Base-by-base conservation (phyloP, 345 rosid species). In the Kandelia obovata region DNA sequence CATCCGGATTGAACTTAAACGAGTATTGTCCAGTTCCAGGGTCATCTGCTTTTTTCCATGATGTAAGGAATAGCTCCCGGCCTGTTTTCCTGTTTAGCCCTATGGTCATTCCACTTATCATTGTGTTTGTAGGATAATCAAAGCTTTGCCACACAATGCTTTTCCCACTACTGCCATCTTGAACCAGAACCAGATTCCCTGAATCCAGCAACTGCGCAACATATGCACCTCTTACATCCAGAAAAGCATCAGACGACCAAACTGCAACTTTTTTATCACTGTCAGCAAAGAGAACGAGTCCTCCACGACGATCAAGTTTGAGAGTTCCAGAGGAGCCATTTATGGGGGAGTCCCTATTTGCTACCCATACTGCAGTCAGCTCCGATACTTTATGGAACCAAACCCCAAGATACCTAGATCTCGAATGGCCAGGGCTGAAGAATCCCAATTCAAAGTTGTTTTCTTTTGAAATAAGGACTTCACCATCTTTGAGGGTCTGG, bases 131-230 rank as follows among this genome's bases (percentile, higher is more conserved):
- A 0, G 81, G 86, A 26, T 68, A n/a, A 69, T 79, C 79, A 56
- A 79, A 82, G 64, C 79, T 82, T 53, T 82, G 80, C 82, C 83
- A 80, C 4, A 73, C 1, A 30, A 65, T 15, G 5, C 23, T 37
- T 23, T 60, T 52, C 7, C 49, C 0, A 5, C 0, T 53, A 3
- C 26, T 37, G 9, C 19, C 62, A 2, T 31, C 27, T 31, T 57
- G 26, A 4, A 39, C 7, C 61, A 70, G 37, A 35, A 62, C 73
- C 31, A 70, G 53, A 62, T 70, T 70, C 28, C 73, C 73, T 6
- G 73, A 52, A 32, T 70, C 73, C 61, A 70, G 52, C 11, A 70
- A 30, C 73, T 53, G 60, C 37, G 46, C 73, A 21, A 3, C 25
- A 1, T n/a, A 9, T 5, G 55, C 2, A 43, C 20, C 65, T 1